Percentiles rank a stretch among this genome's conserved stretches.
Evolutionary conservation across 176 grass and related monocot species (phyloP).

Genomic region (Luzula sylvatica): DNA sequence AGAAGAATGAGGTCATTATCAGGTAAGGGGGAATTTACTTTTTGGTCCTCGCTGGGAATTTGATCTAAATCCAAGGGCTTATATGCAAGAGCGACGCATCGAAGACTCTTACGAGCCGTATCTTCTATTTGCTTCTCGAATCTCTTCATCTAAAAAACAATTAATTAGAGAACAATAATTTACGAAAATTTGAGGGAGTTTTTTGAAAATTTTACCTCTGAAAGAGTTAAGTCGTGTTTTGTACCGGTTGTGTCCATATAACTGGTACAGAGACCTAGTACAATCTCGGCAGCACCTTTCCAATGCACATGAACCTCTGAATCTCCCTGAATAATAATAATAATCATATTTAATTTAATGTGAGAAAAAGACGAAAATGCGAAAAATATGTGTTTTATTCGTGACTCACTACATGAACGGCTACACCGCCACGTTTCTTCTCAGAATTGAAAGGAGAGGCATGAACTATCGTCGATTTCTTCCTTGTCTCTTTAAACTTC

Average conservation of each 20-base stretch:
- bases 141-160: conserved; percentile 45
- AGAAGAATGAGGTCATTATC: conserved; percentile 66
- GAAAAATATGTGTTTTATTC: not conserved
- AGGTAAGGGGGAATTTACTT: conserved; percentile 53
- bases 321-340: conserved; percentile 32
- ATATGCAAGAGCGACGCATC: conserved; percentile 90
- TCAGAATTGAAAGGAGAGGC: conserved; percentile 88
- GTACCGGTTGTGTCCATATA: conserved; percentile 51
- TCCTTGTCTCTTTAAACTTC: conserved; percentile 58
- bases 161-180: conserved; percentile 12
- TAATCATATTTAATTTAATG: not conserved
- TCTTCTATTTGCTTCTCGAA: conserved; percentile 58
- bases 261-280: conserved; percentile 60
- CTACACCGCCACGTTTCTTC: conserved; percentile 71
- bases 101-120: conserved; percentile 68
- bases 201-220: not conserved
- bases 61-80: conserved; percentile 33
- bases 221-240: conserved; percentile 20
- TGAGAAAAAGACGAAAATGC: too few relatives aligned
- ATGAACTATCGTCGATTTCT: conserved; percentile 65
- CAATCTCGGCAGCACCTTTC: conserved; percentile 95
- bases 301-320: conserved; percentile 74
- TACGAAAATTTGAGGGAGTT: not conserved
- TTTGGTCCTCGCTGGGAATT: conserved; percentile 44
- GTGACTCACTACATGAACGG: conserved; percentile 49